Base-by-base conservation (phyloP, 208 protist species). In the Trypanosoma grayi region DNA sequence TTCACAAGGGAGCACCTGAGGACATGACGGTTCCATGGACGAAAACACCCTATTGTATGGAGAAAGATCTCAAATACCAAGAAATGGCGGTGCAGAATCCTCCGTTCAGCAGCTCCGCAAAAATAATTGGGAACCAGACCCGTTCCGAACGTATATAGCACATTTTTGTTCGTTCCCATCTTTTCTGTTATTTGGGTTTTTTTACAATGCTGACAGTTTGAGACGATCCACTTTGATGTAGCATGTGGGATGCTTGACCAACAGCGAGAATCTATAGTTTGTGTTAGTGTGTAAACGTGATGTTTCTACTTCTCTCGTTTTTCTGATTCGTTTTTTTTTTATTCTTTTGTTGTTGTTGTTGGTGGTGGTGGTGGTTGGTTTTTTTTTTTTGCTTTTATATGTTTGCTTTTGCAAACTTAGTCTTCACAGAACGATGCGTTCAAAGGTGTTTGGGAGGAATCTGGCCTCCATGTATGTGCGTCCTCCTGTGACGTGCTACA, bases 21-120 rank as follows among this genome's bases (percentile, higher is more conserved):
- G 77, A 95, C 74, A 79, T 78, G 62, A 95, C 89, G 14, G 67
- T 92, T 28, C 85, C 89, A 33, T 95, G 89, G 89, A 91, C 75
- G 8, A 75, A 73, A 61, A 82, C 85, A 20, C 89, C 89, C 18
- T 95, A 95, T 73, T 92, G 85, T 56, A 89, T 95, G 85, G 89
- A 95, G 64, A 90, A 85, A 73, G 89, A 95, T 60, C 81, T 83
- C 9, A 91, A 92, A 56, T 95, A 95, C 59, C 52, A 74, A 45
- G 25, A 55, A 6, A 73, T 87, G 67, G 81, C 81, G 0, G 33
- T 82, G 24, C 83, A 85, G 61, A 91, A 95, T 66, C 77, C 69
- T 24, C 75, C 80, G 2, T 90, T 90, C 69, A 86, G 77, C 73
- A 93, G 85, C 67, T 80, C 75, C 30, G 74, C 79, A n/a, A 92